Conservation (phyloP, 176 grass and related monocot species). For the Cocos nucifera region DNA sequence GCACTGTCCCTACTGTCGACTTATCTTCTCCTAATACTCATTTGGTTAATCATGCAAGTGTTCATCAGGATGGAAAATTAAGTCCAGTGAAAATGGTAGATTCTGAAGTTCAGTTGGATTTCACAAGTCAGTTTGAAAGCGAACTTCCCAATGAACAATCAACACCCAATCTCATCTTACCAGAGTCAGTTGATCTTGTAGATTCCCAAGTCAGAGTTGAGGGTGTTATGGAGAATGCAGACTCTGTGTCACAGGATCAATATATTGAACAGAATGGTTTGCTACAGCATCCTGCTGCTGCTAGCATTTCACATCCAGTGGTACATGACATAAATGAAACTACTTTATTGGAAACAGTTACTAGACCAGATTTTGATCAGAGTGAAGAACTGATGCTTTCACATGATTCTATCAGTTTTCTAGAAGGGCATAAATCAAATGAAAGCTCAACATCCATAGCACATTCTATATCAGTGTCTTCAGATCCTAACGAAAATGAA, state of each 20-base stretch:
- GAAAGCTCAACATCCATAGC: not conserved
- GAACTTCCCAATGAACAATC: slow-evolving; percentile 24
- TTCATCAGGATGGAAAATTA: slow-evolving; percentile 21
- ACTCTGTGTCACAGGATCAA: slow-evolving; percentile 4
- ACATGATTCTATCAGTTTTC: slow-evolving; percentile 21
- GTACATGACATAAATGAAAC: slow-evolving; percentile 1
- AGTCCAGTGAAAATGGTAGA: slow-evolving; percentile 25
- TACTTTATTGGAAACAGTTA: slow-evolving; percentile 11
- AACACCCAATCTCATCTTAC: slow-evolving; percentile 22
- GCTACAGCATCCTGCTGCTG: not conserved
- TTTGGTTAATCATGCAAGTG: not conserved
- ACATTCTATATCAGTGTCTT: not conserved
- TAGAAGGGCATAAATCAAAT: not conserved
- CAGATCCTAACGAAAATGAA: slow-evolving; percentile 13
- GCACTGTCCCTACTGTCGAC: not conserved
- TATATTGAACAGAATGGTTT: slow-evolving; percentile 15
- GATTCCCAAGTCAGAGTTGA: slow-evolving; percentile 12
- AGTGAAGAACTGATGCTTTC: slow-evolving; percentile 10
- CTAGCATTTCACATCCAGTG: slow-evolving; percentile 3
- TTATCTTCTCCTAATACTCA: not conserved
- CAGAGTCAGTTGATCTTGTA: slow-evolving; percentile 44
- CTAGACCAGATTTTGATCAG: slow-evolving; percentile 20
- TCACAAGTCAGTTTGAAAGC: slow-evolving; percentile 15
- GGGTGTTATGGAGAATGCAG: not conserved
- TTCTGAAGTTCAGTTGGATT: slow-evolving; percentile 7